phyloP scores from a whole-genome alignment of 2,329 filamentous ascomycete genomes.

The Penicillium polonicum region DNA sequence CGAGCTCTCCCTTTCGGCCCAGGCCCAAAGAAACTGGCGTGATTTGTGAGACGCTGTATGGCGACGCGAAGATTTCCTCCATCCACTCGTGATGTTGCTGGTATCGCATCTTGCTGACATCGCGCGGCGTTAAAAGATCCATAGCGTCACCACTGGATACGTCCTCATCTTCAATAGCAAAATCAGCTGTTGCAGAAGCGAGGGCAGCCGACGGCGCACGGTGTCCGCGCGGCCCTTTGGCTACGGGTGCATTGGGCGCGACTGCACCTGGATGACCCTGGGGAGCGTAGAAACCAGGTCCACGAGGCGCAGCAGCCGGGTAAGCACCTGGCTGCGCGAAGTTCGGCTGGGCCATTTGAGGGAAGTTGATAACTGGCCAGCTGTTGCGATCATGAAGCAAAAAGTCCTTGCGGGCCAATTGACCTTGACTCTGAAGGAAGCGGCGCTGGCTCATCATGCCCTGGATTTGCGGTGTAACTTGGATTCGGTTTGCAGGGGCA shows the following conservation, averaged over 20 bases:
- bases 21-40: conserved; percentile 82
- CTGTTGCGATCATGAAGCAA: conserved; percentile 86
- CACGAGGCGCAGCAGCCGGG: conserved; percentile 36
- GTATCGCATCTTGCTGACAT: conserved; percentile 84
- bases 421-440: conserved; percentile 69
- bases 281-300: conserved; percentile 39
- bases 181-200: conserved; percentile 44
- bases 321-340: conserved; percentile 51
- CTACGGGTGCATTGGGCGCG: conserved; percentile 24
- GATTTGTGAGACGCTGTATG: conserved; percentile 82
- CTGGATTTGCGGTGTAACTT: conserved; percentile 43
- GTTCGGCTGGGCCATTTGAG: conserved; percentile 53
- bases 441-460: conserved; percentile 49
- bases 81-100: conserved; percentile 98
- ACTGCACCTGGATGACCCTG: conserved; percentile 30
- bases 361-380: conserved; percentile 82
- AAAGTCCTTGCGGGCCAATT: conserved; percentile 86
- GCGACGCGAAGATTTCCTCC: conserved; percentile 92
- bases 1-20: conserved; percentile 78
- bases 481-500: conserved; percentile 63
- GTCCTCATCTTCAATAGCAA: conserved; percentile 78
- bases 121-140: conserved; percentile 82
- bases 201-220: conserved; percentile 43
- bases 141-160: conserved; percentile 83
- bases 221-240: conserved; percentile 44